Conservation (phyloP, 352 stramenopile species). For the Phytophthora crassamura region DNA sequence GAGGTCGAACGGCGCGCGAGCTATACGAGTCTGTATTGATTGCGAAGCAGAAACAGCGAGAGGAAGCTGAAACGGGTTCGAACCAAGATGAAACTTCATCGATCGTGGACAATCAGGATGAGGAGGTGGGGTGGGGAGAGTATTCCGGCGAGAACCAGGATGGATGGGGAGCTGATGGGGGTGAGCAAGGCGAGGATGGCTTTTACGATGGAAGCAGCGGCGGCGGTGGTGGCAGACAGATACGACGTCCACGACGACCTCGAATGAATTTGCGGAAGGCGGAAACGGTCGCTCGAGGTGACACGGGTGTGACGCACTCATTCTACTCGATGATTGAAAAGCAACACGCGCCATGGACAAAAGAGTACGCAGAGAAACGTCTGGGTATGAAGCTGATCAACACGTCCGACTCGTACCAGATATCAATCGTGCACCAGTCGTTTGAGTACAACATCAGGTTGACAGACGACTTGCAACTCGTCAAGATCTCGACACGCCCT, state of each 20-base stretch:
- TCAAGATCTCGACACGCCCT: constrained; percentile 65
- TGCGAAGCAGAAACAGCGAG: constrained; percentile 51
- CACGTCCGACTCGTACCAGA: constrained; percentile 59
- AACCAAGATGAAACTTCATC: not conserved
- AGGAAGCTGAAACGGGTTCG: constrained; percentile 12
- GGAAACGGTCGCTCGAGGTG: constrained; percentile 37
- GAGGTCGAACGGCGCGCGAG: constrained; percentile 69
- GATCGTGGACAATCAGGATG: constrained; percentile 8
- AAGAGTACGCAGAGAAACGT: constrained; percentile 46
- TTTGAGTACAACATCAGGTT: constrained; percentile 77
- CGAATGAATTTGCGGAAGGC: constrained; percentile 51
- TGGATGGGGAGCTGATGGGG: constrained; percentile 13
- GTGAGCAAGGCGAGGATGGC: not conserved
- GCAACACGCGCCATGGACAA: constrained; percentile 40
- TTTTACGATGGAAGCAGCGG: constrained; percentile 1
- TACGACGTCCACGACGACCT: constrained; percentile 9
- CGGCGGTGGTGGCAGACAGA: constrained; percentile 12
- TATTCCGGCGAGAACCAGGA: constrained; percentile 22
- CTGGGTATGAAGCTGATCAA: constrained; percentile 52
- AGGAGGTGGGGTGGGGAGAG: constrained; percentile 16
- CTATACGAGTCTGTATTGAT: constrained; percentile 80
- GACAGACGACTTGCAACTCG: constrained; percentile 59
- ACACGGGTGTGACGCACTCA: constrained; percentile 79
- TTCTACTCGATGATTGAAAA: constrained; percentile 76
- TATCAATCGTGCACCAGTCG: constrained; percentile 63